Conservation (phyloP, 768 basidiomycete species). For the Mycena haematopus region DNA sequence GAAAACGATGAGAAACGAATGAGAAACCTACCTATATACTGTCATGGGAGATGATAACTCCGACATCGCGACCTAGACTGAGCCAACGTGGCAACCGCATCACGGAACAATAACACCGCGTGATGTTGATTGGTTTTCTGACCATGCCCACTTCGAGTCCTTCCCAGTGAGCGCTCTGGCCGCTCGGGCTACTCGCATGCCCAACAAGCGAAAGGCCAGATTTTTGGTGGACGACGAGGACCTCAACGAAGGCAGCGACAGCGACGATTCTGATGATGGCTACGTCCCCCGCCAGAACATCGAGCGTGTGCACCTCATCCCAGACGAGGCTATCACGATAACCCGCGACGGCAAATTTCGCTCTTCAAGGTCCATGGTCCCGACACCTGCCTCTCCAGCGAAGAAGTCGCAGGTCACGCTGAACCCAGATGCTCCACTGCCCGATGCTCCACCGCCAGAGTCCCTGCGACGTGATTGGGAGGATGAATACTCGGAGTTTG, state of each 20-base stretch:
- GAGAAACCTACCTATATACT: no score
- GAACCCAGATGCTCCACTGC: background rate
- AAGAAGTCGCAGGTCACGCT: background rate
- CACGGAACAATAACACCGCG: no score
- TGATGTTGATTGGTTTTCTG: no score
- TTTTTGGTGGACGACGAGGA: background rate
- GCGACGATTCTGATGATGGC: background rate
- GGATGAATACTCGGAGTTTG: background rate
- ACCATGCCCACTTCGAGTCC: no score
- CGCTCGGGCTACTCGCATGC: no score
- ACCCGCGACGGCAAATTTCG: background rate
- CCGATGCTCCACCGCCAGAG: background rate
- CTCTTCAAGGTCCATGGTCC: background rate
- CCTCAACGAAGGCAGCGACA: conserved; percentile 2
- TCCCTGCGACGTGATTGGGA: background rate
- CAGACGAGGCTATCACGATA: background rate
- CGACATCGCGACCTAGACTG: no score
- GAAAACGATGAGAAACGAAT: no score
- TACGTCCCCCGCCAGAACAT: background rate
- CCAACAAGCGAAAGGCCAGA: background rate
- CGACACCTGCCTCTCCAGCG: background rate
- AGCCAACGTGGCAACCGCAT: no score
- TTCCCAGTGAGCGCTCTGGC: no score
- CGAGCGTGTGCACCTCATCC: background rate
- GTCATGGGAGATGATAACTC: no score